A percentile compares a stretch with the other conserved stretches of the same genome.
phyloP scores from a whole-genome alignment of 352 stramenopile species.

The Pythium scleroteichum region DNA sequence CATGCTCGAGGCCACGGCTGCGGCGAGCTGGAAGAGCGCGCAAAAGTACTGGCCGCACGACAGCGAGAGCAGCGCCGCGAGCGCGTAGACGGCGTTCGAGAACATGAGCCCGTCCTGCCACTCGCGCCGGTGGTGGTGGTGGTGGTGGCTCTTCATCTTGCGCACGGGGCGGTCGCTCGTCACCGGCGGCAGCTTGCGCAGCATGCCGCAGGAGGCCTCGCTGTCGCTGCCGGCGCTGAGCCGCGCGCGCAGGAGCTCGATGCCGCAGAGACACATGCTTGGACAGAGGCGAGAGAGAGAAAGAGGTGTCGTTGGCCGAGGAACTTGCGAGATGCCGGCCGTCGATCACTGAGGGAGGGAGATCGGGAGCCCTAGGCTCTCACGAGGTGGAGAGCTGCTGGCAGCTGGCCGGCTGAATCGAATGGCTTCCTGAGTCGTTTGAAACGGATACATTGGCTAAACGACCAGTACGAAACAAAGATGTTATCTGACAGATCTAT shows the following conservation, averaged over 20 bases:
- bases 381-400: background rate
- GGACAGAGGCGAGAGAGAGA: background rate
- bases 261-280: slow-evolving; percentile 42
- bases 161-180: slow-evolving; percentile 29
- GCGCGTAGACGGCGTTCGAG: slow-evolving; percentile 77
- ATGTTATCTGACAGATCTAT: background rate
- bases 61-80: slow-evolving; percentile 70
- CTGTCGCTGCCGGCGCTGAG: slow-evolving; percentile 20
- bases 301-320: background rate
- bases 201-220: slow-evolving; percentile 22
- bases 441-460: slow-evolving; percentile 9
- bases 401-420: slow-evolving; percentile 14
- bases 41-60: slow-evolving; percentile 75
- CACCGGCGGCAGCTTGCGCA: slow-evolving; percentile 40
- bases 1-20: slow-evolving; percentile 67
- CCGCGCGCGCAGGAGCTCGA: slow-evolving; percentile 27
- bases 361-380: background rate
- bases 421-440: slow-evolving; percentile 20
- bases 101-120: slow-evolving; percentile 83
- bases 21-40: slow-evolving; percentile 65
- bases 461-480: slow-evolving; percentile 5
- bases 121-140: slow-evolving; percentile 47
- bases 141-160: slow-evolving; percentile 39
- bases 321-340: slow-evolving; percentile 11
- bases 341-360: slow-evolving; percentile 11